phyloP scores from a whole-genome alignment of 768 basidiomycete genomes.

The Panaeolus cyanescens region DNA sequence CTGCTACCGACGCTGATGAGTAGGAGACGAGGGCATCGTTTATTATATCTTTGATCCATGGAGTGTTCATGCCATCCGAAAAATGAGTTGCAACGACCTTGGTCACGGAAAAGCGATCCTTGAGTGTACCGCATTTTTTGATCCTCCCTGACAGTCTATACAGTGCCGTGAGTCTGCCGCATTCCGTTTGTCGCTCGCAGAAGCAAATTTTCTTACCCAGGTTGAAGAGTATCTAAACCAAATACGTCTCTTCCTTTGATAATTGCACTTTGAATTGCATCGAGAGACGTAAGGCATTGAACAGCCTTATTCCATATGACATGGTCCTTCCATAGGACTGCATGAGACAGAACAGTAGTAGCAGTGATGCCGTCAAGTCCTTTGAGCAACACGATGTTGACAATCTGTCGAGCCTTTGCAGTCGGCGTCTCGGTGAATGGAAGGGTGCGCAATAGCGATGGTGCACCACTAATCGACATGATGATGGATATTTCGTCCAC shows the following conservation, averaged over 20 bases:
- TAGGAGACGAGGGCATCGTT: conserved; percentile 20
- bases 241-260: conserved; percentile 23
- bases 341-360: conserved; percentile 17
- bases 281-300: conserved; percentile 12
- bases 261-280: conserved; percentile 13
- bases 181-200: not conserved
- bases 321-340: conserved; percentile 28
- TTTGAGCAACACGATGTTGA: conserved; percentile 6
- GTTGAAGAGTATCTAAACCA: conserved; percentile 21
- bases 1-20: conserved; percentile 13
- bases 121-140: conserved; percentile 12
- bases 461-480: conserved; percentile 19
- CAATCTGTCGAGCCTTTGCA: conserved; percentile 12
- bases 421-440: conserved; percentile 16
- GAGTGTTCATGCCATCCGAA: conserved; percentile 1
- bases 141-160: conserved; percentile 16
- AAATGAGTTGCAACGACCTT: not conserved
- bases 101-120: conserved; percentile 9
- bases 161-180: too few species aligned
- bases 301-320: conserved; percentile 12
- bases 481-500: conserved; percentile 20
- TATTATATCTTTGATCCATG: conserved; percentile 22
- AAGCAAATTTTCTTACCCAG: conserved; percentile 15
- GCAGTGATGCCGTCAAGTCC: conserved; percentile 12
- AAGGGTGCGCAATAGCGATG: conserved; percentile 6